phyloP scores from a whole-genome alignment of 352 stramenopile genomes.

The Thalassiosira livingstoniorum region DNA sequence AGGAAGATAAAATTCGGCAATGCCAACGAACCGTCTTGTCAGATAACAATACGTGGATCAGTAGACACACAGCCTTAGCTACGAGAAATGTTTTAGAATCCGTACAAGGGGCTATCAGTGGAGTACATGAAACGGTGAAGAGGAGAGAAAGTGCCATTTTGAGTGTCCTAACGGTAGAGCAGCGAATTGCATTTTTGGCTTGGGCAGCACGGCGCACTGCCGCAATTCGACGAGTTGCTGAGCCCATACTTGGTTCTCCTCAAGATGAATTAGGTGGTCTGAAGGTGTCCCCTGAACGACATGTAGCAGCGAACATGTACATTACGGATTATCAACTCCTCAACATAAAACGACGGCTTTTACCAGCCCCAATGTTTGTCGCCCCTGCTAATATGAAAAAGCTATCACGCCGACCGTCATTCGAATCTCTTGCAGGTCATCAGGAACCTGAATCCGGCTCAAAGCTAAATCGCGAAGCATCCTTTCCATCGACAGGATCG shows the following conservation, averaged over 20 bases:
- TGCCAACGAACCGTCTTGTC: conserved; percentile 71
- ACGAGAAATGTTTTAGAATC: conserved; percentile 71
- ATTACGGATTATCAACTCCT: conserved; percentile 79
- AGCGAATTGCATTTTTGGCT: conserved; percentile 70
- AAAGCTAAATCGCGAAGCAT: conserved; percentile 49
- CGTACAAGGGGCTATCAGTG: conserved; percentile 62
- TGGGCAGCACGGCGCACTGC: conserved; percentile 63
- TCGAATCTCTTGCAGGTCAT: conserved; percentile 80
- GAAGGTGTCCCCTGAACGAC: conserved; percentile 60
- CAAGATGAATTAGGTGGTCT: conserved; percentile 10
- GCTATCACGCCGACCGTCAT: conserved; percentile 74
- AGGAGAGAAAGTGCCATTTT: conserved; percentile 55
- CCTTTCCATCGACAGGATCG: conserved; percentile 76
- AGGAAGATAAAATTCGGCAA: conserved; percentile 80
- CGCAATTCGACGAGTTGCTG: conserved; percentile 24
- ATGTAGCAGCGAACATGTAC: conserved; percentile 84
- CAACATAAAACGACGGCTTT: conserved; percentile 55
- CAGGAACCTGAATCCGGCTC: conserved; percentile 40
- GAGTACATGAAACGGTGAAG: conserved; percentile 47
- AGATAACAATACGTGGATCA: conserved; percentile 69
- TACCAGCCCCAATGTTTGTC: conserved; percentile 32
- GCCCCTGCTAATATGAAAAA: conserved; percentile 65
- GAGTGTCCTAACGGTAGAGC: conserved; percentile 61
- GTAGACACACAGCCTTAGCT: conserved; percentile 75
- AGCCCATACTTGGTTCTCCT: conserved; percentile 1